Percentiles rank a stretch among this genome's conserved stretches.
phyloP scores from a whole-genome alignment of 805 yeast genomes.

The Cephaloascus fragrans region DNA sequence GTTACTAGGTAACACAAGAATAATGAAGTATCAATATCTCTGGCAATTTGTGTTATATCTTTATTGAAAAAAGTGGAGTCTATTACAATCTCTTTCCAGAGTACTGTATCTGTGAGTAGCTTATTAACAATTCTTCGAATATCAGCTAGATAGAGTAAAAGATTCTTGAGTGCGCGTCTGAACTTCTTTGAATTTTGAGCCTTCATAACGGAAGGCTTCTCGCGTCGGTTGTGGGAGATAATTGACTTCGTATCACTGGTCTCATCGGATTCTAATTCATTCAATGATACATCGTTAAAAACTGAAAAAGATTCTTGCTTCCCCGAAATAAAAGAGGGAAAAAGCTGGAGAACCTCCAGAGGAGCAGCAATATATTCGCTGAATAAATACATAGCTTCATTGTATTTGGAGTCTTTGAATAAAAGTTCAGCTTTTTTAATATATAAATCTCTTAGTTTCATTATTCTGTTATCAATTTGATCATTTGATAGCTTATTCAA shows the following conservation, averaged over 20 bases:
- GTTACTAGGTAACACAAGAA: conserved; percentile 66
- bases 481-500: conserved; percentile 15
- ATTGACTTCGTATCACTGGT: not conserved
- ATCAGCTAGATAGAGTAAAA: conserved; percentile 36
- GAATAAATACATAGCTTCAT: conserved; percentile 32
- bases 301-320: not conserved
- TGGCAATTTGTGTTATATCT: conserved; percentile 13
- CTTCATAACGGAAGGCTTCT: not conserved
- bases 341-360: conserved; percentile 32
- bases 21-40: conserved; percentile 66
- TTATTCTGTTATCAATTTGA: conserved; percentile 12
- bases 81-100: conserved; percentile 1
- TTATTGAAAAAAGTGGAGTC: not conserved
- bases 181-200: not conserved
- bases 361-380: conserved; percentile 54
- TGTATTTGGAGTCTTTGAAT: conserved; percentile 16
- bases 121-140: conserved; percentile 33
- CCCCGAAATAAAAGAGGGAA: conserved; percentile 27
- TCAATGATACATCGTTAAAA: not conserved
- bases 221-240: not conserved
- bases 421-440: conserved; percentile 25
- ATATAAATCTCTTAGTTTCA: conserved; percentile 32
- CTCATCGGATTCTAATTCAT: not conserved
- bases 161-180: conserved; percentile 12
- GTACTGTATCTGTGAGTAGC: conserved; percentile 8